These are phyloP conservation scores for Leptographium flavum DNA, from an alignment of 2,329 filamentous ascomycete species.

Conservation along the genomic window DNA sequence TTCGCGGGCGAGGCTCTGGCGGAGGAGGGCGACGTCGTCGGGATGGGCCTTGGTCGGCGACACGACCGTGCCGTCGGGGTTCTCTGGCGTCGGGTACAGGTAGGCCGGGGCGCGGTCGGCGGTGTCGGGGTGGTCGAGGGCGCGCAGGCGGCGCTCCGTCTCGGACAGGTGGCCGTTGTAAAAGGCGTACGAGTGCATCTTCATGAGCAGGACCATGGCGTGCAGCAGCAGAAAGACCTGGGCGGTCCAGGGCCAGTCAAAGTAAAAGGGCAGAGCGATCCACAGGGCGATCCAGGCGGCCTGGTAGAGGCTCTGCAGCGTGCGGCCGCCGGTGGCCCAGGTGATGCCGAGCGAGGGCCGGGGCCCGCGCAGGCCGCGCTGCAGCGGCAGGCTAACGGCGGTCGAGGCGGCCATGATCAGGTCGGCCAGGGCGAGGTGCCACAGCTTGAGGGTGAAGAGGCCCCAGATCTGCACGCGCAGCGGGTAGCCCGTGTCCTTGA, in stretches of 20 bases:
- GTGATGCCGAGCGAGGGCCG: conserved; percentile 30
- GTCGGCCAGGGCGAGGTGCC: conserved; percentile 74
- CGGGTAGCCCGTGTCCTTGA: conserved; percentile 84
- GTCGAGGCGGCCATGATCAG: conserved; percentile 72
- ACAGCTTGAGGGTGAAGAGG: conserved; percentile 76
- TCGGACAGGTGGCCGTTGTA: conserved; percentile 94
- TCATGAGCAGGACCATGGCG: conserved; percentile 87
- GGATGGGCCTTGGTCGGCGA: conserved; percentile 15
- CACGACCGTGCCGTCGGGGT: conserved; percentile 28
- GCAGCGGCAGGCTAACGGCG: conserved; percentile 56
- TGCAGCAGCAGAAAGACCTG: conserved; percentile 92
- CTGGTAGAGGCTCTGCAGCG: conserved; percentile 73
- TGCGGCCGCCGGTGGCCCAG: conserved; percentile 68
- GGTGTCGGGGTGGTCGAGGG: conserved; percentile 63
- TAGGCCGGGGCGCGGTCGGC: conserved; percentile 57
- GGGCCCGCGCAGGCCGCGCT: conserved; percentile 48
- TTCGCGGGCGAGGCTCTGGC: conserved; percentile 79
- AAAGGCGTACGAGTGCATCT: conserved; percentile 97
- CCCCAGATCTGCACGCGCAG: conserved; percentile 77
- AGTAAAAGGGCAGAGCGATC: conserved; percentile 70
- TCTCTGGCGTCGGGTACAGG: conserved; percentile 54
- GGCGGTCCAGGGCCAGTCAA: conserved; percentile 92
- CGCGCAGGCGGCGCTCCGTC: conserved; percentile 65
- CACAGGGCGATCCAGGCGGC: conserved; percentile 65
- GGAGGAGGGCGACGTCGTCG: conserved; percentile 51